phyloP scores from a whole-genome alignment of 2,329 filamentous ascomycete species.

The Aspergillus neoniger region DNA sequence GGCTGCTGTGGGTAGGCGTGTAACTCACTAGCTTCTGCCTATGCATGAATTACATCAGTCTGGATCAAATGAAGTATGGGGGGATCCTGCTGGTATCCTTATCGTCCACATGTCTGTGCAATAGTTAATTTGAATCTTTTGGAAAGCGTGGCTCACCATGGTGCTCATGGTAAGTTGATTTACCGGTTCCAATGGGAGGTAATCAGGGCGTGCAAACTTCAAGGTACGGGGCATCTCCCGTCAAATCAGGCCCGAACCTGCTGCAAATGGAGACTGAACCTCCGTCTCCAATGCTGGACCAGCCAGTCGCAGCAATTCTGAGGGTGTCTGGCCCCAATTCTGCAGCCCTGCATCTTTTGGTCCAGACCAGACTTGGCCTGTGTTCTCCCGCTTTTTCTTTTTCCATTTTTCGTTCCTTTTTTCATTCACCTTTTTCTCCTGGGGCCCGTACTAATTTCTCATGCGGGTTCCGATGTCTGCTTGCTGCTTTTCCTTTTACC shows the following conservation, averaged over 20 bases:
- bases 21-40: not conserved
- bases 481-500: not conserved
- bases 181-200: too few relatives aligned
- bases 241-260: constrained; percentile 1
- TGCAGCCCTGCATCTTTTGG: constrained; percentile 23
- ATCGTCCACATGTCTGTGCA: not conserved
- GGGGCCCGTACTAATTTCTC: constrained; percentile 2
- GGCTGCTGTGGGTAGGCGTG: not conserved
- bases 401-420: constrained; percentile 12
- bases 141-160: too few relatives aligned
- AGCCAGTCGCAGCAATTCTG: not conserved
- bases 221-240: constrained; percentile 1
- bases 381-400: not conserved
- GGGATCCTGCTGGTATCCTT: not conserved
- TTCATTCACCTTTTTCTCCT: not conserved
- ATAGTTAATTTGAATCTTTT: too few relatives aligned
- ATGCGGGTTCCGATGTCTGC: not conserved
- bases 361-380: constrained; percentile 19
- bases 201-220: not conserved
- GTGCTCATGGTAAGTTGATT: too few relatives aligned
- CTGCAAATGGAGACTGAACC: not conserved
- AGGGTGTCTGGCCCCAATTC: constrained; percentile 12
- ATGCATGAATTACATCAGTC: too few relatives aligned
- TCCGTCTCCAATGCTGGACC: not conserved
- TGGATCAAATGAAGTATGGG: too few relatives aligned